Evolutionary conservation across 371 early-diverging fungal genomes (phyloP), one percentile per base, ranked within the genome.

Genomic region (Lichtheimia ornata): DNA sequence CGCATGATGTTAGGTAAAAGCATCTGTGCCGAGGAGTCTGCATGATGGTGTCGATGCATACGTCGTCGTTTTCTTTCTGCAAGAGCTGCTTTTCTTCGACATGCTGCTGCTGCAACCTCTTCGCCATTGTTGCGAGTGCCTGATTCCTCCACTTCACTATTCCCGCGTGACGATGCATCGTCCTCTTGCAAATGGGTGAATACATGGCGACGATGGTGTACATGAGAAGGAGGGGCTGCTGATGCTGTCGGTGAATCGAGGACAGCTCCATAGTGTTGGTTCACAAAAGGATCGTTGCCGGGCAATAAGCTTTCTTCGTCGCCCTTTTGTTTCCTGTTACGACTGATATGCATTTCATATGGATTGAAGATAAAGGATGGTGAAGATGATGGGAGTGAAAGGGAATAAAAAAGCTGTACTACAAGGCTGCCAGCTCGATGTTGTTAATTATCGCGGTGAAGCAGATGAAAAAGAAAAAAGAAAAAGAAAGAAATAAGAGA

Each of bases 11-110:
- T 40, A 40, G 63, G 57, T n/a, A 63, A 40, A n/a, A 56, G 51
- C 41, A 56, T 44, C 22, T 44, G 30, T 14, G 55, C 35, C 2
- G 63, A 50, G 18, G 63, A 57, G 5, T 20, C 51, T 18, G 57
- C 63, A 25, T 61, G 64, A 35, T 67, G 67, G 41, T 71, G 77
- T 20, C 62, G 63, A 28, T 69, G 68, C 40, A 77, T 61, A 15
- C 77, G 62, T 28, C 67, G 67, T 45, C 74, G 65, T 56, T 69
- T 77, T 51, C 77, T 47, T 35, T 67, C 70, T 9, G 67, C 71
- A 44, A 77, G 13, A 0, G 63, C 28, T n/a, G 47, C n/a, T 22
- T 22, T 47, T 20, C 40, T 15, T 35, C 35, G 6, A 2, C 35
- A 5, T 35, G 35, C 6, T 35, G 35, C 35, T 35, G 35, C 35